These are phyloP conservation scores for Chloranthus sessilifolius DNA, from an alignment of 164 flowering plant genomes.

Conservation along the genomic window DNA sequence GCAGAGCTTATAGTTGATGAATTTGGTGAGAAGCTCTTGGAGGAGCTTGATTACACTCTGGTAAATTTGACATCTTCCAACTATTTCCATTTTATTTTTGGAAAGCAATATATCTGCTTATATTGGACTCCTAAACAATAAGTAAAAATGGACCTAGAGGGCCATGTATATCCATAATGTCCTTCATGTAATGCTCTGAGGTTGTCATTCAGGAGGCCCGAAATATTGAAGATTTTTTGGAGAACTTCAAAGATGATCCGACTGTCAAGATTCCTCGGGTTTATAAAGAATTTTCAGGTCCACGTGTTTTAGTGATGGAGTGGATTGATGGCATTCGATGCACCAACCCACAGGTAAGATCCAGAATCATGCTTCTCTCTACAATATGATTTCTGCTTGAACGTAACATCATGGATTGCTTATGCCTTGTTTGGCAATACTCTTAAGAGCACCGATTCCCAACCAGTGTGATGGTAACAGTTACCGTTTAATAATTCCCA, in stretches of 20 bases:
- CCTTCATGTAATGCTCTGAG: too few relatives aligned
- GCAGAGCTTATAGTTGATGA: constrained; percentile 99
- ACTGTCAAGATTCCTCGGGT: constrained; percentile 94
- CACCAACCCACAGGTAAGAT: constrained; percentile 86
- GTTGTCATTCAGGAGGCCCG: constrained; percentile 69
- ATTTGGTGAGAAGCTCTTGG: constrained; percentile 97
- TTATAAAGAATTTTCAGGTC: constrained; percentile 75
- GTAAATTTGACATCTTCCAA: constrained; percentile 32
- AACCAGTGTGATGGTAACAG: too few relatives aligned
- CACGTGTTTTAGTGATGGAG: constrained; percentile 95
- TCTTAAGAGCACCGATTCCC: too few relatives aligned
- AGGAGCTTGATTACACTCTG: constrained; percentile 98
- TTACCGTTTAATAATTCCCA: too few relatives aligned
- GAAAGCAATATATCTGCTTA: constrained; percentile 3
- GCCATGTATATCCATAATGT: too few relatives aligned
- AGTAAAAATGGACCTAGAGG: too few relatives aligned
- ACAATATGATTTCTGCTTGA: neutral
- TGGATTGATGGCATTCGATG: constrained; percentile 99
- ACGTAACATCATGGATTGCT: neutral
- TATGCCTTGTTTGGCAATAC: too few relatives aligned
- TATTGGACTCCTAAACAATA: too few relatives aligned
- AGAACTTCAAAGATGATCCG: constrained; percentile 92
- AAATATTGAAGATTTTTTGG: constrained; percentile 87
- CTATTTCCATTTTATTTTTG: neutral
- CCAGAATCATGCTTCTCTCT: constrained; percentile 2